Percentiles rank a stretch among this genome's conserved stretches.
These are phyloP conservation scores for Boletus patriciae DNA, from an alignment of 768 basidiomycete species.

Conservation along the genomic window DNA sequence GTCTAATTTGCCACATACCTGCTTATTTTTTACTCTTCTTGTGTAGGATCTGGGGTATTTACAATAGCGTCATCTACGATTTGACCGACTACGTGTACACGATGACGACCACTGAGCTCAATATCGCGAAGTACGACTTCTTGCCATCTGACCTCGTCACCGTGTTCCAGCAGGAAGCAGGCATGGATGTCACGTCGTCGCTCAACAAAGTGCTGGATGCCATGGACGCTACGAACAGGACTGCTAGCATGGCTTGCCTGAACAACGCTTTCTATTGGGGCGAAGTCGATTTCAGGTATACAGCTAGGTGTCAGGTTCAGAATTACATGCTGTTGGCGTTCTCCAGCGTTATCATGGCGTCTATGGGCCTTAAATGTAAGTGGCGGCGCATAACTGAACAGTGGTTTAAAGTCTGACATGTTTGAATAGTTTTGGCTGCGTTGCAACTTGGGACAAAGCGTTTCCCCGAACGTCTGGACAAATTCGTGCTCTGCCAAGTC, in stretches of 20 bases:
- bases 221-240: slow-evolving; percentile 40
- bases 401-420: slow-evolving; percentile 9
- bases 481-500: slow-evolving; percentile 67
- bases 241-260: slow-evolving; percentile 50
- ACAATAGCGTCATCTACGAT: slow-evolving; percentile 58
- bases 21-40: slow-evolving; percentile 8
- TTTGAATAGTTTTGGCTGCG: slow-evolving; percentile 57
- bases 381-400: slow-evolving; percentile 5
- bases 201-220: slow-evolving; percentile 47
- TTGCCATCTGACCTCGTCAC: slow-evolving; percentile 48
- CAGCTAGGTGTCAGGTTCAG: slow-evolving; percentile 57
- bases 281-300: slow-evolving; percentile 56
- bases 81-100: slow-evolving; percentile 69
- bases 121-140: slow-evolving; percentile 50
- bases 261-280: slow-evolving; percentile 61
- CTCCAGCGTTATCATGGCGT: slow-evolving; percentile 54
- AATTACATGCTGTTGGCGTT: slow-evolving; percentile 58
- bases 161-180: slow-evolving; percentile 58
- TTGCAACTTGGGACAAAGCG: slow-evolving; percentile 61
- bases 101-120: slow-evolving; percentile 41
- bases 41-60: slow-evolving; percentile 57
- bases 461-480: slow-evolving; percentile 64
- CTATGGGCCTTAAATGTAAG: slow-evolving; percentile 62
- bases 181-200: slow-evolving; percentile 56
- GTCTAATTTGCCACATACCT: slow-evolving; percentile 10